Conservation (phyloP, 352 stramenopile species). For the Pythium monospermum region DNA sequence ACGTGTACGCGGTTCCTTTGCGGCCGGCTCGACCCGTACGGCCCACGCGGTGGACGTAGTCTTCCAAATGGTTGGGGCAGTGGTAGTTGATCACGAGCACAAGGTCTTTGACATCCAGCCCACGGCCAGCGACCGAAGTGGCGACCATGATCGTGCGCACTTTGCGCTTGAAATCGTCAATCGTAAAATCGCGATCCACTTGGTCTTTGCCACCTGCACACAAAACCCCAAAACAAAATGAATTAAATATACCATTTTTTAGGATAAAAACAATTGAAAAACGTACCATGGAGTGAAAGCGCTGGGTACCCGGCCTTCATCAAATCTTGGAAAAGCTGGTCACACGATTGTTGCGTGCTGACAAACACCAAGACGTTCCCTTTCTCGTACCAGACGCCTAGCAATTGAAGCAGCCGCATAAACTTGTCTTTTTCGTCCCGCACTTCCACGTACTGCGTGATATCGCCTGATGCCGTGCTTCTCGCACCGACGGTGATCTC, state of each 20-base stretch:
- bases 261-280: too few relatives aligned
- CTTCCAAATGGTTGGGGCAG: conserved; percentile 98
- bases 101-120: conserved; percentile 98
- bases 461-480: conserved; percentile 95
- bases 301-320: conserved; percentile 94
- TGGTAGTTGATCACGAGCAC: conserved; percentile 99
- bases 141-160: conserved; percentile 91
- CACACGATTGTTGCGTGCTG: conserved; percentile 96
- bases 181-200: conserved; percentile 98
- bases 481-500: conserved; percentile 96
- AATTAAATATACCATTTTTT: too few relatives aligned
- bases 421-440: conserved; percentile 99
- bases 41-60: conserved; percentile 99
- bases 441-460: conserved; percentile 98
- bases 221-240: conserved; percentile 10
- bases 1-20: conserved; percentile 98
- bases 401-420: conserved; percentile 95
- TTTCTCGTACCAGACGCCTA: conserved; percentile 95
- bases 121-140: conserved; percentile 95
- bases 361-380: conserved; percentile 99
- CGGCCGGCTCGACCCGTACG: conserved; percentile 93
- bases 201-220: conserved; percentile 95
- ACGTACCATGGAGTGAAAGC: conserved; percentile 93
- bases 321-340: conserved; percentile 97
- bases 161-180: conserved; percentile 98